Percentiles rank a stretch among this genome's conserved stretches.
phyloP scores from a whole-genome alignment of 345 rosid genomes.

The Eutrema yunnanense region DNA sequence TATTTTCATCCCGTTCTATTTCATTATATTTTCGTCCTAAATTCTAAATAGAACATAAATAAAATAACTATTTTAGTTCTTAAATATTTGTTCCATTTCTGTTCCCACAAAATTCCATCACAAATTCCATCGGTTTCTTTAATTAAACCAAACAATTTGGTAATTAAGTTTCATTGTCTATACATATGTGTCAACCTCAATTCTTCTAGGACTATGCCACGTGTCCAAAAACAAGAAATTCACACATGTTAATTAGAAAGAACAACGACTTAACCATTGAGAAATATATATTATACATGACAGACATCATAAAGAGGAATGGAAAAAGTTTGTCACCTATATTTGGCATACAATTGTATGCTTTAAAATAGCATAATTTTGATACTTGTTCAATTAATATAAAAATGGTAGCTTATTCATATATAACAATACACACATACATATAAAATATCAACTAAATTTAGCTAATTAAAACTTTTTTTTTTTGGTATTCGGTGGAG shows the following conservation, averaged over 20 bases:
- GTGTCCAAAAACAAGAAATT: neutral
- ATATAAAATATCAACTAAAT: neutral
- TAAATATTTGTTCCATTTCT: too few species aligned
- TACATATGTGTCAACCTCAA: neutral
- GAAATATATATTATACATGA: neutral
- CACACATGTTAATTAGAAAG: slow-evolving; percentile 12
- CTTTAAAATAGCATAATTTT: slow-evolving; percentile 21
- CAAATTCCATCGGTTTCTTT: too few species aligned
- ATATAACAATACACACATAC: neutral
- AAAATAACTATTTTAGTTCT: too few species aligned
- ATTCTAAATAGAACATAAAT: too few species aligned
- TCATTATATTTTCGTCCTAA: too few species aligned
- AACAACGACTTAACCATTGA: neutral
- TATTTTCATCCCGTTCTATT: too few species aligned
- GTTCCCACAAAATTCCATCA: too few species aligned
- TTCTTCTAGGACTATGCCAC: slow-evolving; percentile 8
- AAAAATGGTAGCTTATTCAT: slow-evolving; percentile 16
- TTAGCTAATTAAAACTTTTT: neutral
- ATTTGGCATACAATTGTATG: slow-evolving; percentile 33
- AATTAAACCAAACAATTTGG: neutral
- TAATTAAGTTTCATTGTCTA: neutral
- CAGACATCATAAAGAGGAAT: neutral
- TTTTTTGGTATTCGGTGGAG: slow-evolving; percentile 23
- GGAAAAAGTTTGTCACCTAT: slow-evolving; percentile 22
- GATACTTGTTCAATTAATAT: slow-evolving; percentile 3